Conservation (phyloP, 2,329 filamentous ascomycete genomes). For the Pezizomycotina sp. region DNA sequence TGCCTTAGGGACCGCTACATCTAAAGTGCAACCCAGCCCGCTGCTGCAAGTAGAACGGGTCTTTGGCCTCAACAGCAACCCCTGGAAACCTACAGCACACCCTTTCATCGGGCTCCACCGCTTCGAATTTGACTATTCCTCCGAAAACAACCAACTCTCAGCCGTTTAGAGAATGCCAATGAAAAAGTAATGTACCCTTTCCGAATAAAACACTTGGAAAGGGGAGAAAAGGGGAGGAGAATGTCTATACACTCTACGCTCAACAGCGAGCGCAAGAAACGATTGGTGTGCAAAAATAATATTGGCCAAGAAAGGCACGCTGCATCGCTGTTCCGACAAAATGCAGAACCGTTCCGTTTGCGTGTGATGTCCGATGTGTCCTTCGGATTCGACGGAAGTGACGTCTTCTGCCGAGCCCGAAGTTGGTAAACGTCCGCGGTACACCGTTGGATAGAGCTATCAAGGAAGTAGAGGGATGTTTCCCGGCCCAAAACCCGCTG, state of each 20-base stretch:
- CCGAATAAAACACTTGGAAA: constrained; percentile 79
- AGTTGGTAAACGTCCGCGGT: constrained; percentile 57
- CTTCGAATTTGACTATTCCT: constrained; percentile 31
- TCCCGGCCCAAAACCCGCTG: constrained; percentile 48
- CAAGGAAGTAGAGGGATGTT: constrained; percentile 61
- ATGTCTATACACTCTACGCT: constrained; percentile 82
- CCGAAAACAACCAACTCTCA: constrained; percentile 32
- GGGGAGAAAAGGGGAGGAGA: constrained; percentile 37
- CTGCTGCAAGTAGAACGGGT: constrained; percentile 40
- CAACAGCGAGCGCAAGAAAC: constrained; percentile 53
- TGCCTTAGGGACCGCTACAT: constrained; percentile 36
- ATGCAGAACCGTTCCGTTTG: constrained; percentile 86
- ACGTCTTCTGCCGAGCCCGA: constrained; percentile 40
- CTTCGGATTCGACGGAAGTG: constrained; percentile 61
- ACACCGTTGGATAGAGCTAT: constrained; percentile 88
- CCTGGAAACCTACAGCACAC: constrained; percentile 47
- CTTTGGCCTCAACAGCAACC: constrained; percentile 28
- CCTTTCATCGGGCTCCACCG: constrained; percentile 49
- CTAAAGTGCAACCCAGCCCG: constrained; percentile 38
- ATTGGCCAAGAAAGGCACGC: constrained; percentile 91
- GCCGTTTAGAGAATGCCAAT: constrained; percentile 33
- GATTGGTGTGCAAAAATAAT: constrained; percentile 93
- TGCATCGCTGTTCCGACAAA: constrained; percentile 71
- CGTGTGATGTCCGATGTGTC: constrained; percentile 83
- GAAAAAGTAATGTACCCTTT: constrained; percentile 85